These are phyloP conservation scores for Bipolaris cookei DNA, from an alignment of 2,329 filamentous ascomycete genomes.

Conservation along the genomic window DNA sequence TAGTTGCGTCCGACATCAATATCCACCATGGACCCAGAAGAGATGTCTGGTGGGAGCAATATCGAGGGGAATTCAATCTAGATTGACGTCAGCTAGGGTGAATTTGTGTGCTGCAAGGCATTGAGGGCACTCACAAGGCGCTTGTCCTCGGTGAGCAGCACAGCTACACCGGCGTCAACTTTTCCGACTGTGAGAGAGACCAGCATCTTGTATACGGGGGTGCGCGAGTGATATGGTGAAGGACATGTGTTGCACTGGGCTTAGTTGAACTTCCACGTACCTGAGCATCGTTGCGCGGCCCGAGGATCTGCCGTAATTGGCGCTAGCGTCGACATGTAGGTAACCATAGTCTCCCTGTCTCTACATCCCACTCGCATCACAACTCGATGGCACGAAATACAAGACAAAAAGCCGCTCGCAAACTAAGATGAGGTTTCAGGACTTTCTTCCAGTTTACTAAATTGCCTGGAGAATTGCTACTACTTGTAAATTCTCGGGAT, in stretches of 20 bases:
- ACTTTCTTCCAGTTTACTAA: neutral
- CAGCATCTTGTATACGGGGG: conserved; percentile 68
- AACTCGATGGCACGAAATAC: neutral
- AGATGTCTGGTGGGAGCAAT: conserved; percentile 91
- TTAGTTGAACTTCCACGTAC: conserved; percentile 12
- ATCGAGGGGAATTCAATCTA: conserved; percentile 99
- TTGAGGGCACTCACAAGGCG: conserved; percentile 72
- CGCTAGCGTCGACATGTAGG: conserved; percentile 4
- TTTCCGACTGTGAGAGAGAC: conserved; percentile 98
- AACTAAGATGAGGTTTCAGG: neutral
- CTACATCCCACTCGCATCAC: neutral
- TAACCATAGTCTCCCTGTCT: neutral
- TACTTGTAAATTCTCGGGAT: neutral
- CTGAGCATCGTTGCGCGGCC: conserved; percentile 13
- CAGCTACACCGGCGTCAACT: conserved; percentile 97
- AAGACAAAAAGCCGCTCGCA: neutral
- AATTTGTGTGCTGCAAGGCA: conserved; percentile 22
- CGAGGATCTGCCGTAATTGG: conserved; percentile 11
- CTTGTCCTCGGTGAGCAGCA: conserved; percentile 95
- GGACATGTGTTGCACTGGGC: conserved; percentile 7
- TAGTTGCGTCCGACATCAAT: conserved; percentile 92
- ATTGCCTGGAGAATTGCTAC: neutral
- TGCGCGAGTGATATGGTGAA: neutral
- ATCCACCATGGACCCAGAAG: conserved; percentile 95
- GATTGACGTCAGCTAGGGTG: conserved; percentile 31